Conservation (phyloP, 208 protist genomes). For the Trypanosoma scelopori region DNA sequence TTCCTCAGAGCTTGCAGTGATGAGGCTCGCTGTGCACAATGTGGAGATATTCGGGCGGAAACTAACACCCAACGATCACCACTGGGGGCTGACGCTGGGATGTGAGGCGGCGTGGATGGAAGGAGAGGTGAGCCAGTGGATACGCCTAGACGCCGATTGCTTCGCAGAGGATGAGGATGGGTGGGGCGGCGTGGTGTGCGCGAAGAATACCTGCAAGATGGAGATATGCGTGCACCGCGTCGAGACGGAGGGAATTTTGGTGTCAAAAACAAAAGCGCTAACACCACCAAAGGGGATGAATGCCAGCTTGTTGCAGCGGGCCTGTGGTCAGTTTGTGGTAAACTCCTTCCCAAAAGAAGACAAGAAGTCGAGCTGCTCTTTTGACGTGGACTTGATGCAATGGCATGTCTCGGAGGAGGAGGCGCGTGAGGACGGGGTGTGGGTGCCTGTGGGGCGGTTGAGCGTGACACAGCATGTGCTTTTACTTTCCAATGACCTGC, state of each 20-base stretch:
- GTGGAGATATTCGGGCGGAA: neutral
- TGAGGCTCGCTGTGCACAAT: neutral
- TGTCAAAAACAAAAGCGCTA: no score
- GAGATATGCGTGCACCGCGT: constrained; percentile 6
- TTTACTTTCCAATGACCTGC: constrained; percentile 12
- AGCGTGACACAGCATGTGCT: constrained; percentile 3
- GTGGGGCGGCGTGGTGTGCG: constrained; percentile 11
- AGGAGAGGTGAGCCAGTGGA: neutral
- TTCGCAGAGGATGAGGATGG: neutral
- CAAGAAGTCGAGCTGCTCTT: neutral
- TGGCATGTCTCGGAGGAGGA: neutral
- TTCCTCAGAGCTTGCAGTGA: neutral
- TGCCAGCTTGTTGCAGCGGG: neutral
- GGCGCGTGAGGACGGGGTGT: neutral
- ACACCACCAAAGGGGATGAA: neutral
- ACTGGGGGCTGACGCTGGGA: constrained; percentile 6
- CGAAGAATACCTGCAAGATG: neutral
- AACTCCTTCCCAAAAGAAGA: neutral
- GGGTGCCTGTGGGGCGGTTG: constrained; percentile 18
- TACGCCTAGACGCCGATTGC: constrained; percentile 1
- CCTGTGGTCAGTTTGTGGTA: constrained; percentile 5
- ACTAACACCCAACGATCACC: no score
- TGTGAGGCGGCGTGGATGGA: neutral
- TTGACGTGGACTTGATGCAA: constrained; percentile 4
- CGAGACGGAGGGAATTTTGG: neutral